Base-by-base conservation (phyloP, 495 filamentous ascomycete species). In the Lasiosphaeria ovina region DNA sequence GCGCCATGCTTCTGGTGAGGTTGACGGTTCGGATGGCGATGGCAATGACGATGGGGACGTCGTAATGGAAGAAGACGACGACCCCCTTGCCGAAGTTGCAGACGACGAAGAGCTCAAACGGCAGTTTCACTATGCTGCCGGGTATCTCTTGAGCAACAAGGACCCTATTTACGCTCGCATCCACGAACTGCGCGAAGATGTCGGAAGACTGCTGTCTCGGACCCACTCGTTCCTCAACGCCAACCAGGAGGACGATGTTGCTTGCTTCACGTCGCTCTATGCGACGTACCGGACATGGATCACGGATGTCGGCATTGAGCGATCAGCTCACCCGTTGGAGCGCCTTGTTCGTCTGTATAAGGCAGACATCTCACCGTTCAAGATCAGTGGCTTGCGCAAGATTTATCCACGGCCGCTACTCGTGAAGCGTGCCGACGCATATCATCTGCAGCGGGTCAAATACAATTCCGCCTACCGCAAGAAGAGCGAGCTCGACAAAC, bases 241-340 rank as follows among this genome's bases (percentile, higher is more conserved):
- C 49, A 88, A 92, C 54, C 93, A 97, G 70, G 88, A 97, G 70
- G 94, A 99, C 70, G 94, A 98, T 68, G 94, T 99, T 10, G 83
- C 90, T 3, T 97, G 92, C 74, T 99, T 98, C 74, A 95, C 89
- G 36, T 84, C 92, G 32, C 72, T 99, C 10, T 99, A 97, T 72
- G 90, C 86, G 32, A 88, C 94, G 1, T 99, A 96, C 73, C 79
- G 89, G 14, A 92, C 88, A n/a, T 99, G 92, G 91, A 97, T 99
- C 66, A 89, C 95, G 7, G 94, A 99, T 65, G 92, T 98, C 50
- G 95, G 95, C 17, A 95, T 97, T 59, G 94, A 99, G 69, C 80
- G 94, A 59, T 96, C 92, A 8, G 93, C 94, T 6, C 95, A 97
- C 70, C 90, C 94, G 9, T 77, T 99, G 35, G 94, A 99, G 68